Evolutionary conservation across 2,329 filamentous ascomycete genomes (phyloP), one percentile per base, ranked within the genome.

Genomic region (Helicocarpus griseus): DNA sequence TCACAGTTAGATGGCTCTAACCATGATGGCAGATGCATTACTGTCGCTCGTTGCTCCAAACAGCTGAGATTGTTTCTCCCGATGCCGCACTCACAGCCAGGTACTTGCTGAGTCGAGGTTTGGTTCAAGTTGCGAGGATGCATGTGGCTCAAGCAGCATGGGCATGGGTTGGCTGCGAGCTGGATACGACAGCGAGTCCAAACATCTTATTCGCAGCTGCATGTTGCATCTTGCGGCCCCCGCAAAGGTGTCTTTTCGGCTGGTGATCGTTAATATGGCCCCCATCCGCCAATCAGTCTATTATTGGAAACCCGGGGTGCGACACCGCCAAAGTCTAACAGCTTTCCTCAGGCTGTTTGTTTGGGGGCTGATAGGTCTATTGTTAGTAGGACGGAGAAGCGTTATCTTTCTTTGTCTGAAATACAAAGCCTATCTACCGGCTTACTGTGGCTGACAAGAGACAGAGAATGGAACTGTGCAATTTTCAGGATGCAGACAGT

Each of bases 211-310:
- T 41, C 43, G 43, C 43, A 26, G 11, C 43, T 26, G 17, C 43
- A 6, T 19, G n/a, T 1, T 46, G 39, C 21, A 24, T 7, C n/a
- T n/a, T n/a, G n/a, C n/a, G 11, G 7, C 4, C 39, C 39, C 13
- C 22, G 6, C 22, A 43, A 43, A 28, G 28, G 5, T 2, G 11
- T 9, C 3, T 14, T 7, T 39, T 19, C 3, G 36, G 36, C 36
- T 19, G 13, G 13, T 17, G 36, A 31, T 31, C 29, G 29, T 31
- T 31, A 11, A 9, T 44, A 14, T 44, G 22, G 35, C n/a, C 26
- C 21, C 22, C 47, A 39, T 39, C 35, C 13, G 35, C 47, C 47
- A 49, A 49, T 49, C 47, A 40, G 47, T 49, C 40, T 49, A 49
- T 49, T 49, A 40, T 40, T 49, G 47, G 47, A 49, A 49, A 49